Base-by-base conservation (phyloP, 495 filamentous ascomycete genomes). In the Hyaloscypha finlandica region DNA sequence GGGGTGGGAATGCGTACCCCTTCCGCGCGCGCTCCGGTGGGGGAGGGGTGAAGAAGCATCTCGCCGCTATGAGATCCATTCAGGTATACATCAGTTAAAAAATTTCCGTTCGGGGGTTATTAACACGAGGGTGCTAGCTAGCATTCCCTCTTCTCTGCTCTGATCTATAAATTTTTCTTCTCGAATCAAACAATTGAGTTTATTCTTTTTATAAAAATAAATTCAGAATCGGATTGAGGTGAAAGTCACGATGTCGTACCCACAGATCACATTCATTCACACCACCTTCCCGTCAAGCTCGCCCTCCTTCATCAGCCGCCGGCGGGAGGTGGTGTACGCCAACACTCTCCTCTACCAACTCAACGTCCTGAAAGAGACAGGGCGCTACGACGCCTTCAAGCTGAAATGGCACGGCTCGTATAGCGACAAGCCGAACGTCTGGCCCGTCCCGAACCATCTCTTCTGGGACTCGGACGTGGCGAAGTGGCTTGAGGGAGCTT, bases 391-490 rank as follows among this genome's bases (percentile, higher is more conserved):
- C 59, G 83, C 82, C 37, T 86, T 87, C 74, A 79, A 80, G 55
- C 72, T 85, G 42, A 59, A 80, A 71, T 82, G 80, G 81, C 81
- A 86, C 61, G 77, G 81, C 2, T 73, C 73, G 31, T 86, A 87
- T 68, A 74, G 74, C n/a, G 78, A 84, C 42, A 75, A 77, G 62
- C 76, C 77, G 9, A 77, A 75, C 1, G 70, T 78, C 11, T 85
- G 81, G 79, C 85, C 85, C 0, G 74, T 84, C 33, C 83, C 84
- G 0, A 79, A 81, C 37, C 83, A 84, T 54, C 74, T 83, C 51
- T 87, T 86, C 70, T 88, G 83, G 84, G 86, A 88, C 66, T 85
- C 82, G 33, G 86, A 88, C 72, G 76, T 88, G 14, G 84, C 81
- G 6, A 87, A 88, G 71, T 86, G 84, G 82, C 83, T 87, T 52